Conservation (phyloP, 78 protist genomes). For the Tieghemostelium lacteum region DNA sequence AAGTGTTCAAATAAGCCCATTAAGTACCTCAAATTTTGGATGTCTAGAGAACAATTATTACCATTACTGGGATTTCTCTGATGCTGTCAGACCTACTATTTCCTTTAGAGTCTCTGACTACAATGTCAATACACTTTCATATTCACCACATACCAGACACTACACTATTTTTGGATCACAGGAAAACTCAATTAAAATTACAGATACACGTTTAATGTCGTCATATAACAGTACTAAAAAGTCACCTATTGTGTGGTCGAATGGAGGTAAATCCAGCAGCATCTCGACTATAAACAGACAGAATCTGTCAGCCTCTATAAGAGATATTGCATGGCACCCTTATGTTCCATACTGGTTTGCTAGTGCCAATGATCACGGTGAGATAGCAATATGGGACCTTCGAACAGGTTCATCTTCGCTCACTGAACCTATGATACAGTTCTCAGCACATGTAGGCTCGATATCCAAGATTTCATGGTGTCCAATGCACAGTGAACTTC, state of each 20-base stretch:
- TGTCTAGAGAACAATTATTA: conserved; percentile 51
- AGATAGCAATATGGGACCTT: conserved; percentile 45
- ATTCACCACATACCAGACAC: conserved; percentile 63
- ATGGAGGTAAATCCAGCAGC: background rate
- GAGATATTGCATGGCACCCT: conserved; percentile 67
- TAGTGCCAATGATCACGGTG: conserved; percentile 29
- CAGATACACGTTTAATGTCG: conserved; percentile 31
- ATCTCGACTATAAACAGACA: background rate
- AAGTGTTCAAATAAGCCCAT: conserved; percentile 5
- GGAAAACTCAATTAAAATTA: conserved; percentile 8
- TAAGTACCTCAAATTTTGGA: background rate
- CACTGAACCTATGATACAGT: conserved; percentile 20
- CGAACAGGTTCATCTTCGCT: too few species aligned
- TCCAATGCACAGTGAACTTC: conserved; percentile 49
- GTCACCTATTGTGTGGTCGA: conserved; percentile 42
- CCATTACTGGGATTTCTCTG: conserved; percentile 66
- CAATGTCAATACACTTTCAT: conserved; percentile 1
- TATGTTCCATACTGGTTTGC: conserved; percentile 75
- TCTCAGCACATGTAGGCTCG: conserved; percentile 32
- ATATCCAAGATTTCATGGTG: conserved; percentile 54
- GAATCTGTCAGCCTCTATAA: background rate
- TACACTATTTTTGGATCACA: conserved; percentile 32
- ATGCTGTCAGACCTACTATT: conserved; percentile 59
- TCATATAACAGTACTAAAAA: conserved; percentile 10
- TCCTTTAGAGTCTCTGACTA: conserved; percentile 32